Evolutionary conservation across 2,329 filamentous ascomycete species (phyloP).

Genomic region (Falciphora oryzae): DNA sequence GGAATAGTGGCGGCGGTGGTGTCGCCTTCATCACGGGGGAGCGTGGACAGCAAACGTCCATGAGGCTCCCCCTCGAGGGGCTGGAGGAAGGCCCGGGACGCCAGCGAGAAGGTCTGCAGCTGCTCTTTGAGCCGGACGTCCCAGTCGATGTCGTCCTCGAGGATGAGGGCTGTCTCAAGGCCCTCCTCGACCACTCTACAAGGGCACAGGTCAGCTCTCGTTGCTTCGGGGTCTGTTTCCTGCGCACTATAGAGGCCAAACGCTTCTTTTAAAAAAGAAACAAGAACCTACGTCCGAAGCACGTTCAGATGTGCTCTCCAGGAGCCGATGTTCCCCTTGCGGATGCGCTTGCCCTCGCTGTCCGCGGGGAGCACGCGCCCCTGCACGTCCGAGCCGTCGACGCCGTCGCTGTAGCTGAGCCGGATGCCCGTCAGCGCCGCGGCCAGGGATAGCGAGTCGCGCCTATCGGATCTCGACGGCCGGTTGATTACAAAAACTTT

Average conservation of each 20-base stretch:
- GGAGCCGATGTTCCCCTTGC: slow-evolving; percentile 26
- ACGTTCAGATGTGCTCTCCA: slow-evolving; percentile 39
- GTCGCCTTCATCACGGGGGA: background rate
- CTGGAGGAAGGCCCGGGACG: slow-evolving; percentile 29
- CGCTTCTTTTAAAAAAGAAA: background rate
- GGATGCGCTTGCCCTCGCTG: slow-evolving; percentile 25
- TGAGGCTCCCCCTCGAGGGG: slow-evolving; percentile 18
- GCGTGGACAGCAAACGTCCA: background rate
- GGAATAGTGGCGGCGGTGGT: background rate
- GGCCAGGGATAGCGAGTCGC: slow-evolving; percentile 42
- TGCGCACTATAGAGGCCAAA: background rate
- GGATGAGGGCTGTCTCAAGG: slow-evolving; percentile 41
- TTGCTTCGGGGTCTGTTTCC: background rate
- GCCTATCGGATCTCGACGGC: slow-evolving; percentile 42
- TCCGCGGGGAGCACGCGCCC: slow-evolving; percentile 31
- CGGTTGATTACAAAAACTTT: slow-evolving; percentile 48
- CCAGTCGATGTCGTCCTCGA: slow-evolving; percentile 56
- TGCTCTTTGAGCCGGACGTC: slow-evolving; percentile 45
- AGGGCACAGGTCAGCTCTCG: background rate
- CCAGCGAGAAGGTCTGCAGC: slow-evolving; percentile 34
- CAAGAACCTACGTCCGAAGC: slow-evolving; percentile 21
- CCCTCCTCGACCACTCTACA: slow-evolving; percentile 37
- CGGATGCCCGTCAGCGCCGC: slow-evolving; percentile 38
- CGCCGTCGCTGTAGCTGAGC: slow-evolving; percentile 41
- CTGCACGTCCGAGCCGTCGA: slow-evolving; percentile 30